phyloP scores from a whole-genome alignment of 257 asterid species.

The Solanum rostratum region DNA sequence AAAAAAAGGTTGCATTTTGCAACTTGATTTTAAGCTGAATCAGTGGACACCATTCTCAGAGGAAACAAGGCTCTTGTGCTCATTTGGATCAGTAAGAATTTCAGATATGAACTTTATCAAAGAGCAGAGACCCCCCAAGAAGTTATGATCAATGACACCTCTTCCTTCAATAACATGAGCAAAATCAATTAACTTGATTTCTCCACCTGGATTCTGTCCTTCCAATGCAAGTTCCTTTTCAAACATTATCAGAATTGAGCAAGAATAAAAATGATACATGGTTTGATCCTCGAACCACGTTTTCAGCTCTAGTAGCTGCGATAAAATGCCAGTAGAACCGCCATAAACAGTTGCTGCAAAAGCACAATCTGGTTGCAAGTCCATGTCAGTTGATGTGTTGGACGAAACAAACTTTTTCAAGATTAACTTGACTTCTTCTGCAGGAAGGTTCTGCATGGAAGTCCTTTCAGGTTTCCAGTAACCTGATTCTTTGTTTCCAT shows the following conservation, averaged over 20 bases:
- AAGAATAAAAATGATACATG: slow-evolving; percentile 54
- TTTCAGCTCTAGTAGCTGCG: slow-evolving; percentile 73
- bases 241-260: slow-evolving; percentile 61
- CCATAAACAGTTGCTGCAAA: slow-evolving; percentile 75
- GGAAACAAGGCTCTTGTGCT: slow-evolving; percentile 11
- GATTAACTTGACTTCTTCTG: slow-evolving; percentile 33
- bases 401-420: slow-evolving; percentile 65
- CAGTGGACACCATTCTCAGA: slow-evolving; percentile 15
- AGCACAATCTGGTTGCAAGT: slow-evolving; percentile 53
- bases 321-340: slow-evolving; percentile 61
- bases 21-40: background rate
- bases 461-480: slow-evolving; percentile 58
- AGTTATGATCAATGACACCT: slow-evolving; percentile 78
- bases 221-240: slow-evolving; percentile 45
- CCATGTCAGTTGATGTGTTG: slow-evolving; percentile 13
- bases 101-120: slow-evolving; percentile 70
- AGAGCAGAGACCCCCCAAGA: slow-evolving; percentile 86
- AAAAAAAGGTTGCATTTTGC: background rate
- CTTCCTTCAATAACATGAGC: slow-evolving; percentile 68
- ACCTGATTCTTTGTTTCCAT: slow-evolving; percentile 27
- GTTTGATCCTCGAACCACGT: slow-evolving; percentile 95
- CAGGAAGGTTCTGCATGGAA: slow-evolving; percentile 33
- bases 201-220: slow-evolving; percentile 47
- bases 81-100: slow-evolving; percentile 42
- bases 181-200: slow-evolving; percentile 69